phyloP scores from a whole-genome alignment of 352 stramenopile genomes.

The Pythium myriotylum region DNA sequence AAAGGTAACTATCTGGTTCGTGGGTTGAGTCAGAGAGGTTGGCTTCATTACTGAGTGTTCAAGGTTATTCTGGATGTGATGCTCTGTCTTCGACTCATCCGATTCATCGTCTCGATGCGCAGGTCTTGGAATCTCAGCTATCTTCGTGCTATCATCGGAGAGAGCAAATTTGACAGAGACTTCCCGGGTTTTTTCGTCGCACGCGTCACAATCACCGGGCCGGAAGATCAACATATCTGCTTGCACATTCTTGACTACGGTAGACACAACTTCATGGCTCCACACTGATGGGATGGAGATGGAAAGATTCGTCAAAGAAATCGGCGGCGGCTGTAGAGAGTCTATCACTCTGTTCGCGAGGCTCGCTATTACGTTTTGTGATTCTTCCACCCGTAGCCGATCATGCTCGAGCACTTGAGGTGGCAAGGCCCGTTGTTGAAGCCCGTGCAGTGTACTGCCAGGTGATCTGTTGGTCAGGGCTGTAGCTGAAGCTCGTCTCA shows the following conservation, averaged over 20 bases:
- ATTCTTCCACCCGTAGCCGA: not conserved
- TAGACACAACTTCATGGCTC: slow-evolving; percentile 1
- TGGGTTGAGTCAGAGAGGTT: not conserved
- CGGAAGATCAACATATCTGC: not conserved
- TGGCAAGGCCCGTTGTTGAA: slow-evolving; percentile 5
- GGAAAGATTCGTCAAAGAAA: slow-evolving; percentile 22
- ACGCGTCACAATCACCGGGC: not conserved
- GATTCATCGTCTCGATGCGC: not conserved
- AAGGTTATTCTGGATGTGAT: not conserved
- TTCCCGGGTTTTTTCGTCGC: no score
- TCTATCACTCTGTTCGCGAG: slow-evolving; percentile 6
- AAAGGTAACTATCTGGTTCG: slow-evolving; percentile 8
- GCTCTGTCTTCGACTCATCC: not conserved
- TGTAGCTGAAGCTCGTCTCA: slow-evolving; percentile 1
- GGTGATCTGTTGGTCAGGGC: not conserved
- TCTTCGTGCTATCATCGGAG: no score
- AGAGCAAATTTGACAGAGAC: no score
- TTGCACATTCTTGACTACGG: not conserved
- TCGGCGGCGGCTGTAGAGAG: not conserved
- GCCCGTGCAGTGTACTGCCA: not conserved
- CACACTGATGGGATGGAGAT: slow-evolving; percentile 20
- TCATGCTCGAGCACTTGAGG: slow-evolving; percentile 3
- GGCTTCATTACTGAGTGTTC: not conserved
- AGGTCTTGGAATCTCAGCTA: not conserved
- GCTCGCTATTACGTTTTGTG: not conserved